phyloP scores from a whole-genome alignment of 345 rosid species.

The Anacardium occidentale region DNA sequence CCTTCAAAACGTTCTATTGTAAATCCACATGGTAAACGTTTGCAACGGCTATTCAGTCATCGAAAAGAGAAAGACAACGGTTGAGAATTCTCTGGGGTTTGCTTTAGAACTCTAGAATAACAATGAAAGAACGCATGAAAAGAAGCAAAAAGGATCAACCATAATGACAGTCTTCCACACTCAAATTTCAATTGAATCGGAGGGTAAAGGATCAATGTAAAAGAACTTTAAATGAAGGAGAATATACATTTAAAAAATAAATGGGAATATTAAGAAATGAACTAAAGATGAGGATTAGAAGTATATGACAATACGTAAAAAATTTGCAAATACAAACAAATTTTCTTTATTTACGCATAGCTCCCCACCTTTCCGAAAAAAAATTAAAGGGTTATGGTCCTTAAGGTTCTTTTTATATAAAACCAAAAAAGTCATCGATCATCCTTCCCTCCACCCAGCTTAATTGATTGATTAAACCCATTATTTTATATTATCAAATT shows the following conservation, averaged over 20 bases:
- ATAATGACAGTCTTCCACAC: neutral
- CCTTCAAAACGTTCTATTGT: neutral
- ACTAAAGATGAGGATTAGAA: no score
- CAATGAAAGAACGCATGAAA: neutral
- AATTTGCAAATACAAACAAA: neutral
- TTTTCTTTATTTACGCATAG: neutral
- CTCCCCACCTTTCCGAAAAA: neutral
- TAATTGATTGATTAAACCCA: neutral
- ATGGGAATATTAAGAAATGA: no score
- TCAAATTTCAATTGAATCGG: neutral
- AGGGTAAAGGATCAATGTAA: neutral
- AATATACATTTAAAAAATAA: no score
- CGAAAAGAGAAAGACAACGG: neutral
- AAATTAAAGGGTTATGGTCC: neutral
- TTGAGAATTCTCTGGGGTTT: neutral
- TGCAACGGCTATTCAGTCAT: neutral
- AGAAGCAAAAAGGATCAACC: neutral
- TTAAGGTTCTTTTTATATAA: neutral
- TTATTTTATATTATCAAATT: conserved; percentile 9
- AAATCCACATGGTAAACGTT: neutral
- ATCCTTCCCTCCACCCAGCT: neutral
- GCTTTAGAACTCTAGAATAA: no score
- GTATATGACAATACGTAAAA: no score
- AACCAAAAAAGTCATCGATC: neutral
- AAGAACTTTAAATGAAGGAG: no score